Percentiles rank a stretch among this genome's conserved stretches.
Conservation (phyloP, 2,329 filamentous ascomycete species). For the Aspergillus flavus region DNA sequence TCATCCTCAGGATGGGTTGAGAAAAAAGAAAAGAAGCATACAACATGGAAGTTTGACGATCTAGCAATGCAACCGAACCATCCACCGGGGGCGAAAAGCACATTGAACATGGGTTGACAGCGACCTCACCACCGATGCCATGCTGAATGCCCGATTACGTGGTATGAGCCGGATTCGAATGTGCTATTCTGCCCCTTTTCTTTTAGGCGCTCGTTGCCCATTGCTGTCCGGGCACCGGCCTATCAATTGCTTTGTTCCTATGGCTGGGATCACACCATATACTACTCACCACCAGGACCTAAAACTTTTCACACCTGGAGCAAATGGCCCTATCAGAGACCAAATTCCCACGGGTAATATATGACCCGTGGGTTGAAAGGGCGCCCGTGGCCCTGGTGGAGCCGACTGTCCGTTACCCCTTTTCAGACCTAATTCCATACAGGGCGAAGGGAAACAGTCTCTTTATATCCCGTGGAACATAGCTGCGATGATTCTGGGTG, state of each 20-base stretch:
- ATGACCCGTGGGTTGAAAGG: neutral
- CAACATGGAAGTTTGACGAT: neutral
- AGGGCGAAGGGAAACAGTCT: neutral
- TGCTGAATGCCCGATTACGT: neutral
- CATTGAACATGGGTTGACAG: neutral
- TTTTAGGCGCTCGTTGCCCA: neutral
- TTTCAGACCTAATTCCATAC: neutral
- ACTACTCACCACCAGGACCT: neutral
- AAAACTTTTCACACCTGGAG: neutral
- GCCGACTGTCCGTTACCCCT: neutral
- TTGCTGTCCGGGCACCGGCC: neutral
- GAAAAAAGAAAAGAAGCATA: neutral
- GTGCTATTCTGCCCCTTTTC: neutral
- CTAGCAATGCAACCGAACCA: neutral
- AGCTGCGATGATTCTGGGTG: neutral
- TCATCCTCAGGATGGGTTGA: neutral
- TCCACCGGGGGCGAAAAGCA: neutral
- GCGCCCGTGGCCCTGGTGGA: conserved; percentile 2
- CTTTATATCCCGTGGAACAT: neutral
- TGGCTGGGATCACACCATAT: conserved; percentile 2
- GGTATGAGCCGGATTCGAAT: neutral
- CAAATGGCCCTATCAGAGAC: neutral
- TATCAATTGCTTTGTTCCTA: neutral
- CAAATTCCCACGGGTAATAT: neutral
- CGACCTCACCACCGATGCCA: neutral